Base-by-base conservation (phyloP, 2,329 filamentous ascomycete genomes). In the Fusarium haematococcum region DNA sequence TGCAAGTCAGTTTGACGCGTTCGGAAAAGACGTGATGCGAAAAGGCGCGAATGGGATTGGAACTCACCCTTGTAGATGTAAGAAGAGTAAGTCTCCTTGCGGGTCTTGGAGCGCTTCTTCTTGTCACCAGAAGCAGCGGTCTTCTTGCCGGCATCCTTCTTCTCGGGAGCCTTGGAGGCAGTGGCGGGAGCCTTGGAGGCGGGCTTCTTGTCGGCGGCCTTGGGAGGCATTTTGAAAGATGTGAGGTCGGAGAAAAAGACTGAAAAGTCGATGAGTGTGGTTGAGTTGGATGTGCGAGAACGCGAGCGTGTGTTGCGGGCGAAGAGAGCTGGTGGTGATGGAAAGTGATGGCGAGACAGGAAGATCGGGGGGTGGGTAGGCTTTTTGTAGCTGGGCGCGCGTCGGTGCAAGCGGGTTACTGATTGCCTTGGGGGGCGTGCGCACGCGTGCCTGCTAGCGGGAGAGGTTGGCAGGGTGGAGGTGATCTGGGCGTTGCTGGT, bases 71-170 rank as follows among this genome's bases (percentile, higher is more conserved):
- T 99, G 94, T 98, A 99, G 88, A 99, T 99, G 92, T 99, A 99
- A 66, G 95, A 97, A 80, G 94, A 97, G 91, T 99, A 99, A n/a
- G 97, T 99, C 91, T 99, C 97, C 94, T 98, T 98, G 88, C 97
- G 93, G 79, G 95, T 94, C 95, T 99, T 99, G 89, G 95, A 97
- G 84, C 97, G 95, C 95, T 98, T 99, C 94, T 99, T 99, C 95
- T 98, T 98, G 81, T 98, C 97, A 77, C 97, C 97, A 84, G 94
- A 92, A 73, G 95, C 92, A 71, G 96, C 95, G 59, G 97, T 98
- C 94, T 98, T 99, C 94, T 99, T 99, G 90, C 96, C 97, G 77
- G 96, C 97, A 88, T 98, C 96, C 93, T 98, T 98, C 94, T 98
- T 98, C 92, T 98, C 95, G 68, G 89, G 89, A 75, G 88, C 89